Percentiles rank a stretch among this genome's conserved stretches.
Evolutionary conservation across 202 grass and related monocot genomes (phyloP).

Genomic region (Setaria italica): DNA sequence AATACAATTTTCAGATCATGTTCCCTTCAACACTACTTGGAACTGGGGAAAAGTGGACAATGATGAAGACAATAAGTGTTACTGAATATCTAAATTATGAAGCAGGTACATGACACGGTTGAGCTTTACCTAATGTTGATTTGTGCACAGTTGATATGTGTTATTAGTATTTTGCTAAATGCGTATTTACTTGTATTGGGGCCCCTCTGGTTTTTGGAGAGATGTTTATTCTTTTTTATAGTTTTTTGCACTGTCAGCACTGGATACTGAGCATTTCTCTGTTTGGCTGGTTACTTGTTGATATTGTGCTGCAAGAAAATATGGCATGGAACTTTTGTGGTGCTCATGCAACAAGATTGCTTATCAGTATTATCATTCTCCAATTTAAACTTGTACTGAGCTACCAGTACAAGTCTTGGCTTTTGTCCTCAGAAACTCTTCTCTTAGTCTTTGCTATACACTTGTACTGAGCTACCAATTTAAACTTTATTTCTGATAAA

Average conservation of each 20-base stretch:
- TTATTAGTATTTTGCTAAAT: slow-evolving; percentile 20
- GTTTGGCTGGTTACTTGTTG: slow-evolving; percentile 9
- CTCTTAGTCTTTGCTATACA: not conserved
- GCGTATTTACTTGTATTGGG: slow-evolving; percentile 31
- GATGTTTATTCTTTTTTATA: not conserved
- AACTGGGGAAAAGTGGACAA: slow-evolving; percentile 96
- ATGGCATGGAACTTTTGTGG: slow-evolving; percentile 18
- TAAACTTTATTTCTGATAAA: slow-evolving; percentile 12
- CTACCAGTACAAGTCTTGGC: not conserved
- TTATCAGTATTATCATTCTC: slow-evolving; percentile 18
- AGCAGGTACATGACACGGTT: slow-evolving; percentile 62
- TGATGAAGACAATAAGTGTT: slow-evolving; percentile 99
- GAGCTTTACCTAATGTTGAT: slow-evolving; percentile 11
- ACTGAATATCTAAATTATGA: slow-evolving; percentile 99
- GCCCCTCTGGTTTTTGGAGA: not conserved
- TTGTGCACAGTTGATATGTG: not conserved
- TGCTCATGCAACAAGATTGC: not conserved
- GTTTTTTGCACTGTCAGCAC: not conserved
- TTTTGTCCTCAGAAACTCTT: not conserved
- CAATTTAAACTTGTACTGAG: not conserved
- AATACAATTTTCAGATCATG: slow-evolving; percentile 78
- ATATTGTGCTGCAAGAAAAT: slow-evolving; percentile 22
- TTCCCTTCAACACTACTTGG: slow-evolving; percentile 97
- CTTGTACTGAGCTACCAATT: slow-evolving; percentile 25
- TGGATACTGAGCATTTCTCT: not conserved